Evolutionary conservation across 2,329 filamentous ascomycete genomes (phyloP), one percentile per base, ranked within the genome.

Genomic region (Diaporthe citriasiana): DNA sequence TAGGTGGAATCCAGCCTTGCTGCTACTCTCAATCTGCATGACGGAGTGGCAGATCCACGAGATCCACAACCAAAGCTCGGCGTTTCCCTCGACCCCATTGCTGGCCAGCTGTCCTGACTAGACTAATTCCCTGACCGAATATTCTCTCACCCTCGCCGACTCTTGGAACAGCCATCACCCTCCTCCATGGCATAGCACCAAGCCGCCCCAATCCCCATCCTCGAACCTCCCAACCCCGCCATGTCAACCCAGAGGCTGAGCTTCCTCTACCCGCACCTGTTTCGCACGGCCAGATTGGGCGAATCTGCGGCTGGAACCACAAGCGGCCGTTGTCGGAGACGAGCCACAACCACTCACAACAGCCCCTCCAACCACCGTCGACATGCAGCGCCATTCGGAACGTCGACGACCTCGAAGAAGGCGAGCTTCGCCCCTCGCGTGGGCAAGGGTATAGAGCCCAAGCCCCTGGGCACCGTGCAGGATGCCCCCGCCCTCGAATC

Each of bases 211-310:
- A 71, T 30, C 42, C 51, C 66, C 22, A 70, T 47, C 45, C 30
- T 50, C 9, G 45, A 50, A 35, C 33, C 65, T 25, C 60, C 53
- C 51, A 81, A 78, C 45, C 45, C 53, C 65, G 81, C 78, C 75
- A 94, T 94, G 90, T 87, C 91, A 76, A 86, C 89, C 33, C 84
- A 86, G 75, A 87, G 92, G 79, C 85, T 94, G 74, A 89, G 90
- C 22, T 94, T 94, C 79, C 85, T 94, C 25, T 94, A 93, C 77
- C 92, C 93, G 59, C 90, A 91, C 77, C 82, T 94, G 71, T 89
- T 92, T 82, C 90, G 91, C 71, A 85, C 87, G 22, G 81, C 87
- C 76, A 85, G 87, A 76, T 77, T 81, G 76, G 79, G 82, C 82
- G 80, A 90, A 82, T 80, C 85, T 83, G 80, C 84, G 78, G 82